These are phyloP conservation scores for Pyrenophora tritici-repentis DNA, from an alignment of 2,329 filamentous ascomycete genomes.

Conservation along the genomic window DNA sequence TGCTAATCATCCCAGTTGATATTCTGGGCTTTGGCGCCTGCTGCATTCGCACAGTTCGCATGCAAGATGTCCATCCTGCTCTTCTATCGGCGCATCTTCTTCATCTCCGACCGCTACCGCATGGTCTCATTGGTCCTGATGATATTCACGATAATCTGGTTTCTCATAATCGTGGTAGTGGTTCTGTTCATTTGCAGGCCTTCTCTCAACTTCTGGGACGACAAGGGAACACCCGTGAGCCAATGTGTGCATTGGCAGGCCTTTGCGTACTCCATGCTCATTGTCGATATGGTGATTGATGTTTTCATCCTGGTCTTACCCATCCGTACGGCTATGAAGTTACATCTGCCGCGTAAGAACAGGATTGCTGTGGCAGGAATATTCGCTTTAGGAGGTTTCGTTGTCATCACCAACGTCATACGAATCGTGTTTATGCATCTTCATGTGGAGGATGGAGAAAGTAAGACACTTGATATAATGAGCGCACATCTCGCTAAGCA, in stretches of 20 bases:
- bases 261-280: neutral
- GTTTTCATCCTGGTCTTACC: neutral
- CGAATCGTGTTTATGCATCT: neutral
- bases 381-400: neutral
- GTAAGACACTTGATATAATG: neutral
- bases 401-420: neutral
- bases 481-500: neutral
- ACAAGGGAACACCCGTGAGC: neutral
- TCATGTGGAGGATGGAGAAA: neutral
- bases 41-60: neutral
- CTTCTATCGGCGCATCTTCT: constrained; percentile 5
- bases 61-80: constrained; percentile 4
- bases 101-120: neutral
- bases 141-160: neutral
- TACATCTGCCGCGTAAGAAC: neutral
- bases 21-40: neutral
- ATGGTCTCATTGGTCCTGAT: neutral
- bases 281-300: neutral
- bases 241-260: neutral
- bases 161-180: neutral
- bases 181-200: neutral
- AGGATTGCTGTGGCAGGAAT: neutral
- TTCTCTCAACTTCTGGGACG: neutral
- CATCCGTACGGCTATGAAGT: neutral
- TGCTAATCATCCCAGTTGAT: neutral